Base-by-base conservation (phyloP, 345 rosid species). In the Lenwebbia sp. region DNA sequence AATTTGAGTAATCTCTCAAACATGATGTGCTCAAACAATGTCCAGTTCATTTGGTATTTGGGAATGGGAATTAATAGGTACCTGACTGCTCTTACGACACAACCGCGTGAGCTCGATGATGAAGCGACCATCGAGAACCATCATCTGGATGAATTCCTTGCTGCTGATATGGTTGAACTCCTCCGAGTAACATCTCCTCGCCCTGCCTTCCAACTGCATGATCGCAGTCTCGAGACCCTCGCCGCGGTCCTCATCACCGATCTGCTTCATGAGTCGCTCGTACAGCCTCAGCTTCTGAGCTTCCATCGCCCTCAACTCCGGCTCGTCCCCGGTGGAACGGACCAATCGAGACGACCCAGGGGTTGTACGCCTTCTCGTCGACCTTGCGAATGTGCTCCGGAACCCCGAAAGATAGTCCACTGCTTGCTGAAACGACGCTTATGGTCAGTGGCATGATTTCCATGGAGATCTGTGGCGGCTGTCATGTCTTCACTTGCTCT, bases 81-180 rank as follows among this genome's bases (percentile, higher is more conserved):
- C 85, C 75, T 56, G 41, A 84, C 37, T 56, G 70, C 52, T 19
- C 76, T 57, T 17, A 26, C 40, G 30, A 50, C n/a, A 65, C 44
- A 84, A 65, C 25, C 82, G 76, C 86, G 62, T 23, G 86, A 84
- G 86, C 41, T 84, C 82, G 54, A 84, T 55, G 40, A 84, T 84
- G 78, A 84, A 84, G 86, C 86, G 62, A 65, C 86, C 78, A 30
- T 84, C 86, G 7, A 84, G 82, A 47, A 84, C 86, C 54, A 84
- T 60, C 82, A 84, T 84, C 12, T 49, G 49, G 22, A 65, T 65
- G 51, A 84, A 84, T 12, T 84, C 82, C 15, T 84, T 26, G 57
- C 86, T 84, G 30, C 40, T 30, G 55, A 84, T 62, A 22, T 50
- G 28, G 25, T 60, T 1, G 54, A 84, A 84, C 37, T 84, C 82